These are phyloP conservation scores for Coemansia nantahalensis DNA, from an alignment of 192 early-diverging fungal species.

Conservation along the genomic window DNA sequence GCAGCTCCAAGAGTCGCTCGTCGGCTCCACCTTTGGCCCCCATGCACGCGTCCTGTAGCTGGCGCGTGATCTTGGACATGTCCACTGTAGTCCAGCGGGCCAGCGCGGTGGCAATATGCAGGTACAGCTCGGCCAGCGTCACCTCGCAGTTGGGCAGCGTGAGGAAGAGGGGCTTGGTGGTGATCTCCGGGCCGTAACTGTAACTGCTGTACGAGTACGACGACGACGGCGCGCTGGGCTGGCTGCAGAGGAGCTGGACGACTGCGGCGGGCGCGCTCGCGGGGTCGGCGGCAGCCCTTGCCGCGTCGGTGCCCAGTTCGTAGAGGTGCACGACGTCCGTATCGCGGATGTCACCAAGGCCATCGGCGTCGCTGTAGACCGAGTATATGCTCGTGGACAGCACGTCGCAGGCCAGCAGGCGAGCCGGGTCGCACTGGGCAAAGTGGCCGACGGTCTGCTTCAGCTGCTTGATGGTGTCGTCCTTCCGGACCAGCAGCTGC, in stretches of 20 bases:
- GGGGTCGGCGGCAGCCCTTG: slow-evolving; percentile 19
- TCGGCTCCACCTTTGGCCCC: slow-evolving; percentile 5
- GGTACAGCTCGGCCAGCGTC: slow-evolving; percentile 32
- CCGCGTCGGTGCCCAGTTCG: slow-evolving; percentile 21
- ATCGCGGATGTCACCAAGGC: slow-evolving; percentile 23
- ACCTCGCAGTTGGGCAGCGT: slow-evolving; percentile 19
- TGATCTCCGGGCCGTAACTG: slow-evolving; percentile 29
- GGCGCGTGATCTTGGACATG: slow-evolving; percentile 16
- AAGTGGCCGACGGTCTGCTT: slow-evolving; percentile 60
- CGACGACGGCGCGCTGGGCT: slow-evolving; percentile 1
- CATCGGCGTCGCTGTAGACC: slow-evolving; percentile 27
- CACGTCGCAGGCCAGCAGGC: slow-evolving; percentile 35
- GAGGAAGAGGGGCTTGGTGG: slow-evolving; percentile 35
- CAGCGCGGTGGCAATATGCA: slow-evolving; percentile 24
- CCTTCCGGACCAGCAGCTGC: slow-evolving; percentile 60
- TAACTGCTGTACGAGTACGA: slow-evolving; percentile 12
- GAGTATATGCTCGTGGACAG: slow-evolving; percentile 19
- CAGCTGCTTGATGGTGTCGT: slow-evolving; percentile 59
- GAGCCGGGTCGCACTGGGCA: slow-evolving; percentile 4
- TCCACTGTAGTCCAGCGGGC: slow-evolving; percentile 39
- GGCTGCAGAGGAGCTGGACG: slow-evolving; percentile 36
- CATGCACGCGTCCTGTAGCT: slow-evolving; percentile 13
- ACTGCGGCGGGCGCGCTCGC: slow-evolving; percentile 4
- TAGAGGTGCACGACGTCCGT: slow-evolving; percentile 34
- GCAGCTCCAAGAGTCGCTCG: slow-evolving; percentile 30